Evolutionary conservation across 129 eudicot genomes (phyloP).

Genomic region (Chrysanthemum makinoi): DNA sequence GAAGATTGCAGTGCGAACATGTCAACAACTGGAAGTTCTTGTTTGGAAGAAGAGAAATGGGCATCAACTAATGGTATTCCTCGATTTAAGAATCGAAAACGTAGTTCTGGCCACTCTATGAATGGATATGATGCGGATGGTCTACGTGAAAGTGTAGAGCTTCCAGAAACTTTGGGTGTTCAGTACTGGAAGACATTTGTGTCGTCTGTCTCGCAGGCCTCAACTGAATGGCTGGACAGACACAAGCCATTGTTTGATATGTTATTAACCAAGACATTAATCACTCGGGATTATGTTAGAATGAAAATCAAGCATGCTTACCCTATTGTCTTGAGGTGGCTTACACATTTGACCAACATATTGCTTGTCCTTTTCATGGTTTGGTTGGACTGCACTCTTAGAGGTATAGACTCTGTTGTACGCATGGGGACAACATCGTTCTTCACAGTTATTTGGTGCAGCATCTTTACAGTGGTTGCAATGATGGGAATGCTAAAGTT

Average conservation of each 20-base stretch:
- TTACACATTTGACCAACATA: slow-evolving; percentile 55
- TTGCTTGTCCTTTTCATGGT: slow-evolving; percentile 69
- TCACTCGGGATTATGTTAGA: slow-evolving; percentile 52
- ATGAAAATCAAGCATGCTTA: slow-evolving; percentile 56
- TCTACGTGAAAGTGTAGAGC: slow-evolving; percentile 35
- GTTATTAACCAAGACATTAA: slow-evolving; percentile 31
- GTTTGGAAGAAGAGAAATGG: slow-evolving; percentile 40
- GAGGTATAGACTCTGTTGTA: slow-evolving; percentile 87
- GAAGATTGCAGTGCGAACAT: slow-evolving; percentile 38
- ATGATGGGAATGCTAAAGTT: slow-evolving; percentile 75
- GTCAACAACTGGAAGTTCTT: slow-evolving; percentile 37
- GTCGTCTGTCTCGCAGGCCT: slow-evolving; percentile 44
- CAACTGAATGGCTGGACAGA: slow-evolving; percentile 63
- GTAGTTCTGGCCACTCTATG: slow-evolving; percentile 22
- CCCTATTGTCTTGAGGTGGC: slow-evolving; percentile 76
- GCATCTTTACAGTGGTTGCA: slow-evolving; percentile 64
- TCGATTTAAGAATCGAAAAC: slow-evolving; percentile 25
- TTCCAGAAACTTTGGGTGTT: slow-evolving; percentile 35
- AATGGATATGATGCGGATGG: slow-evolving; percentile 29
- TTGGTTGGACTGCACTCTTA: slow-evolving; percentile 84
- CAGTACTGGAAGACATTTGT: slow-evolving; percentile 37
- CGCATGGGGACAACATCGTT: slow-evolving; percentile 90
- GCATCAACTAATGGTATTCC: slow-evolving; percentile 20
- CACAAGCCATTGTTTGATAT: slow-evolving; percentile 49
- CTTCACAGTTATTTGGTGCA: slow-evolving; percentile 80